Base-by-base conservation (phyloP, 129 eudicot species). In the Rutidosis leptorrhynchoides region DNA sequence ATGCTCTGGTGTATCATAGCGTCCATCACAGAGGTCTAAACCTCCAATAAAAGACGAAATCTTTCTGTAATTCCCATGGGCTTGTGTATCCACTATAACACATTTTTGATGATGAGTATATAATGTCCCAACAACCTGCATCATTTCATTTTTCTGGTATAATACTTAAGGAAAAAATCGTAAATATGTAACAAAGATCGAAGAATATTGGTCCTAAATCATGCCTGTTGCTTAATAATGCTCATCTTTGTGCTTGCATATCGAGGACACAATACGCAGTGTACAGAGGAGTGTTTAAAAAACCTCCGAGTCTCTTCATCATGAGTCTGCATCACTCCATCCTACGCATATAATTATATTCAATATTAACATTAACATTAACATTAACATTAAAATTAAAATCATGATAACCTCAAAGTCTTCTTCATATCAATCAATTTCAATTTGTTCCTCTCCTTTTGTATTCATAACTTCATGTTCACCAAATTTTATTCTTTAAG, bases 81-180 rank as follows among this genome's bases (percentile, higher is more conserved):
- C 88, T 80, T 84, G 83, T 51, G 97, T 77, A 68, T 90, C 97
- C 69, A 86, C 95, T 74, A 90, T 83, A 30, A 90, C 97, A 82
- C 97, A 90, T 69, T 90, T 90, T 75, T 90, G 97, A 63, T 90
- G 97, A 80, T 90, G 97, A 8, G 95, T 83, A 62, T 87, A 90
- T 49, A 87, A 76, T 23, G 95, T 90, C 64, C 97, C 97, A 59
- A 90, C 92, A 66, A 90, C 97, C 97, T 90, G 76, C 45, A 2
- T 21, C 74, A 75, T 56, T 24, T 56, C 33, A 69, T 24, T 24
- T 40, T 49, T 19, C 19, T 6, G 2, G 23, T 9, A 15, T 16
- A 9, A 49, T 49, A 16, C 9, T 49, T 4, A 16, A 3, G 55
- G 55, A 37, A 37, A 11, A 37, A 37, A 37, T 11, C 16, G 3